These are phyloP conservation scores for Xylaria polymorpha DNA, from an alignment of 2,329 filamentous ascomycete genomes.

Conservation along the genomic window DNA sequence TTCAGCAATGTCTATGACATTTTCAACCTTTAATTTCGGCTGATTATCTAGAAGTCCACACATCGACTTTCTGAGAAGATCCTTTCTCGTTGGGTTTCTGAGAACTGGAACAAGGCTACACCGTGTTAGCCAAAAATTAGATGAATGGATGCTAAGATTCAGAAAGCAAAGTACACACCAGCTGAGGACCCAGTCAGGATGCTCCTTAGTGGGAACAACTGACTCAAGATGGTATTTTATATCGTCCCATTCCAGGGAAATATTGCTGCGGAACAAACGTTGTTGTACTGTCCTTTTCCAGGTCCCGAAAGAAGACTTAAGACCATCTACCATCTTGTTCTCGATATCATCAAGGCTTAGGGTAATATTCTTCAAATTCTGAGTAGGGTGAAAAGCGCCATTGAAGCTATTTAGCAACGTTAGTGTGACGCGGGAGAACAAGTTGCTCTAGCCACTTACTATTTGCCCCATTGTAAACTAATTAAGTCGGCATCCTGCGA, in stretches of 20 bases:
- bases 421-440: neutral
- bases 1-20: neutral
- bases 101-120: constrained; percentile 7
- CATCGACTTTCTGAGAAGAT: neutral
- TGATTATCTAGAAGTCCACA: neutral
- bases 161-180: neutral
- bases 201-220: neutral
- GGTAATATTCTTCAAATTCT: neutral
- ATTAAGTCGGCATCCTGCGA: neutral
- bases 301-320: neutral
- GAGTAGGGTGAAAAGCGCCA: neutral
- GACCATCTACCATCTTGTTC: neutral
- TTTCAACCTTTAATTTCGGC: neutral
- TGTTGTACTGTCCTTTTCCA: neutral
- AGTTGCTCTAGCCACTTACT: neutral
- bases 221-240: neutral
- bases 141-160: too few species aligned
- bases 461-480: neutral
- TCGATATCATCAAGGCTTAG: neutral
- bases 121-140: neutral
- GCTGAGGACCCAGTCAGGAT: neutral
- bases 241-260: neutral
- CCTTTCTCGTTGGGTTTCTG: neutral
- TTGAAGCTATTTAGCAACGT: neutral
- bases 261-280: neutral